Evolutionary conservation across 257 asterid species (phyloP).

Genomic region (Solanum sitiens): DNA sequence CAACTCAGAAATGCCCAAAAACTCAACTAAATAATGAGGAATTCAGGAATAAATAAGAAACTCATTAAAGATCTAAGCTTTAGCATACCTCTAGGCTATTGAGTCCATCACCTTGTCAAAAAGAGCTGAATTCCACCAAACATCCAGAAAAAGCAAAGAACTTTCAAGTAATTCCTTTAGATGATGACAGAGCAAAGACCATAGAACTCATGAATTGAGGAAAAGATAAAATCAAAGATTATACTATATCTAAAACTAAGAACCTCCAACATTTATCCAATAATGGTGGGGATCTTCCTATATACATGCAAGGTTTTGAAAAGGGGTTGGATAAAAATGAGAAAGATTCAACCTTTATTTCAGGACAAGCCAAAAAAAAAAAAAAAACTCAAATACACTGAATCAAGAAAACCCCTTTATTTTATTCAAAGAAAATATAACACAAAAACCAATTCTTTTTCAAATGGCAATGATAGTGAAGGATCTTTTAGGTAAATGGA

Average conservation of each 20-base stretch:
- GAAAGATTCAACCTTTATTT: slow-evolving; percentile 8
- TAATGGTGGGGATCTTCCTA: slow-evolving; percentile 18
- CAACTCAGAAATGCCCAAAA: slow-evolving; percentile 9
- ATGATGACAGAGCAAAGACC: slow-evolving; percentile 33
- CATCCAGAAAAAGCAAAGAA: slow-evolving; percentile 6
- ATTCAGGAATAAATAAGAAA: background rate
- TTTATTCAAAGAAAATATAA: background rate
- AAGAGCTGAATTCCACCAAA: background rate
- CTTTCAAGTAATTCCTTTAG: slow-evolving; percentile 43
- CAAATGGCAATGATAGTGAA: slow-evolving; percentile 27
- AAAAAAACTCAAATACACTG: slow-evolving; percentile 28
- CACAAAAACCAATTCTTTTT: background rate
- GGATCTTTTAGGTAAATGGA: slow-evolving; percentile 12
- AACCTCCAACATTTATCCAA: slow-evolving; percentile 11
- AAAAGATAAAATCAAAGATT: background rate
- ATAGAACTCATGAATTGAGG: slow-evolving; percentile 14
- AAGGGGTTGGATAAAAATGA: background rate
- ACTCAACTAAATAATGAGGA: slow-evolving; percentile 5
- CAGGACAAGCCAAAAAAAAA: slow-evolving; percentile 7
- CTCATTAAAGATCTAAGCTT: background rate
- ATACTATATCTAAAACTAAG: background rate
- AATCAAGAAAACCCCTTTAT: slow-evolving; percentile 22
- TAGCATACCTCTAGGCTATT: slow-evolving; percentile 39
- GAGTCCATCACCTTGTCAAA: slow-evolving; percentile 18
- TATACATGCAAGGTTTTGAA: slow-evolving; percentile 20